Evolutionary conservation across 441 rosid species (phyloP), one percentile per base, ranked within the genome.

Genomic region (Macaranga tanarius): DNA sequence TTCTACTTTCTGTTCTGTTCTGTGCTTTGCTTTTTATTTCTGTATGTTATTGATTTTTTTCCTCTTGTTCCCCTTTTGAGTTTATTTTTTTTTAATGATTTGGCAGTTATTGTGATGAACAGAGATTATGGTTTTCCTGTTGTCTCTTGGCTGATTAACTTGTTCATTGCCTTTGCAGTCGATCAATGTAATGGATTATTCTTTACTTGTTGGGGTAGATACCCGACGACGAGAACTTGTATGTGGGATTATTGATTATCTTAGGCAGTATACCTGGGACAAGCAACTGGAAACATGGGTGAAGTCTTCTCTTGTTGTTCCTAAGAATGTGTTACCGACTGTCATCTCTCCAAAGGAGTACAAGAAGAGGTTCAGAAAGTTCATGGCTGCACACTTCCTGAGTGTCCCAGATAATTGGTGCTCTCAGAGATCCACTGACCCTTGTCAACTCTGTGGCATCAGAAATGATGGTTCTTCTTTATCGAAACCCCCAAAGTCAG

Each of bases 191-290:
- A 96, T 96, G 98, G 99, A 96, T 80, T 96, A 96, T 83, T 96
- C 98, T 10, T 79, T 93, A 66, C 91, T 96, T 63, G 95, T 93
- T 72, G 98, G 96, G 69, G 97, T 96, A 25, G 99, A 96, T 58
- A 75, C 74, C 17, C 83, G 86, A 80, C 75, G 78, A 56, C 87
- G 54, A 40, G 97, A 88, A 83, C 97, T 93, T 73, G 98, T 92
- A 42, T 92, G 98, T 72, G 99, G 99, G 76, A 96, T 96, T 42
- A 96, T 96, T 6, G 99, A 96, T 79, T 96, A 90, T 67, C 91
- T 96, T 16, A 87, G 99, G 77, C 98, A 96, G 82, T 95, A 92
- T 80, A 95, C 99, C 10, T 95, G 90, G 98, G 99, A 95, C 86
- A 95, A 95, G 76, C 98, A 92, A 45, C 77, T 92, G 9, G 99